Percentiles rank a stretch among this genome's conserved stretches.
phyloP scores from a whole-genome alignment of 345 rosid genomes.

The Bretschneidera sinensis region DNA sequence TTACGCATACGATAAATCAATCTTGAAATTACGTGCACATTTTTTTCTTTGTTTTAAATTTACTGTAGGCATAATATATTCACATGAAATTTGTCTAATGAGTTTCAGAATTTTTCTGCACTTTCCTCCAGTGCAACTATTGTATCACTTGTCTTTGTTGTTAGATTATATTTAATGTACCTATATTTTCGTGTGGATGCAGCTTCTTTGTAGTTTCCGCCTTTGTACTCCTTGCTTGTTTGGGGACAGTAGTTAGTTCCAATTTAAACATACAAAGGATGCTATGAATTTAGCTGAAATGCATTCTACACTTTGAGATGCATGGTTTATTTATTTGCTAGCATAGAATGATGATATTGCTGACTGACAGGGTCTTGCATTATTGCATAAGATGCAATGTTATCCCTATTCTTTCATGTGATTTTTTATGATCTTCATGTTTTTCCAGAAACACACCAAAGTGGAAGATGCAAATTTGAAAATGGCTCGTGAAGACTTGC shows the following conservation, averaged over 20 bases:
- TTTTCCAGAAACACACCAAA: conserved; percentile 63
- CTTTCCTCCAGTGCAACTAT: too few relatives aligned
- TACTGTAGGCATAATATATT: background rate
- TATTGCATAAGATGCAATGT: background rate
- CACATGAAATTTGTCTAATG: background rate
- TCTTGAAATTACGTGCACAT: background rate
- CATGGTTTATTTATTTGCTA: background rate
- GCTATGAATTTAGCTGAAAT: conserved; percentile 1
- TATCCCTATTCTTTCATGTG: conserved; percentile 6
- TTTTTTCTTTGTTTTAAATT: conserved; percentile 3
- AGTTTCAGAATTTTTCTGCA: too few relatives aligned
- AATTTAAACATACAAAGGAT: background rate
- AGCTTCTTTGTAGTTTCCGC: background rate
- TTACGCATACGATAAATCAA: background rate
- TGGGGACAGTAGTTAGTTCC: background rate
- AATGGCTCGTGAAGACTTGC: conserved; percentile 77
- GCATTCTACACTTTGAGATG: conserved; percentile 6
- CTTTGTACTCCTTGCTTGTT: background rate
- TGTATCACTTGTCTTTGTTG: too few relatives aligned
- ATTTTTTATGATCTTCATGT: conserved; percentile 21
- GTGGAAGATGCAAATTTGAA: conserved; percentile 68
- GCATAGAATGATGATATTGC: background rate
- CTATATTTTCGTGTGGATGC: too few relatives aligned
- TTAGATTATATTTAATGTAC: too few relatives aligned
- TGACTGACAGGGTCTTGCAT: background rate